phyloP scores from a whole-genome alignment of 768 basidiomycete species.

The Grammothele lineata region DNA sequence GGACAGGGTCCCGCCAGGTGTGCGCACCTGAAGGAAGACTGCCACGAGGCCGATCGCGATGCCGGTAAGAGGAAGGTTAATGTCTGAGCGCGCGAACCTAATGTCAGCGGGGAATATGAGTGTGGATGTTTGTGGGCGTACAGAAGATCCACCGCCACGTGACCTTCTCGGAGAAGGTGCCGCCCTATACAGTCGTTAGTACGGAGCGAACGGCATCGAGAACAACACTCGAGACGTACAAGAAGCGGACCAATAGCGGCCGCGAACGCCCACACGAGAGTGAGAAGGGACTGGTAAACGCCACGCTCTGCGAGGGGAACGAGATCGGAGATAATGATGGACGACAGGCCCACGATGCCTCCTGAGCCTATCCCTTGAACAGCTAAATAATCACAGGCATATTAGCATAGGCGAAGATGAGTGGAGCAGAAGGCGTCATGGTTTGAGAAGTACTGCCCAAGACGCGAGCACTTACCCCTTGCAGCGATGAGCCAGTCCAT shows the following conservation, averaged over 20 bases:
- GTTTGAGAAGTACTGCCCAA: too few relatives aligned
- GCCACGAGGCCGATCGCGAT: neutral
- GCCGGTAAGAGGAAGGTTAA: constrained; percentile 5
- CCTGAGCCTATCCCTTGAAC: constrained; percentile 24
- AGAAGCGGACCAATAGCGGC: constrained; percentile 9
- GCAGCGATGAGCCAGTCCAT: constrained; percentile 40
- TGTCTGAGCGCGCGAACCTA: too few relatives aligned
- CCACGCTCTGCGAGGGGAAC: constrained; percentile 23
- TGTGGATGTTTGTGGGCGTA: too few relatives aligned
- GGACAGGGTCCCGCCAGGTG: constrained; percentile 1
- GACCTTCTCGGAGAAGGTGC: constrained; percentile 8
- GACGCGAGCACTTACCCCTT: constrained; percentile 8
- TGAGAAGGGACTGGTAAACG: constrained; percentile 24
- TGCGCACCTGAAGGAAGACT: constrained; percentile 15
- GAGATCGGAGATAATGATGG: constrained; percentile 23
- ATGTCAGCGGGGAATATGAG: too few relatives aligned
- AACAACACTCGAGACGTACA: neutral
- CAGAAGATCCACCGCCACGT: constrained; percentile 8
- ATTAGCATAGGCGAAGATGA: too few relatives aligned
- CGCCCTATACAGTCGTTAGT: constrained; percentile 6
- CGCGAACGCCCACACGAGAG: constrained; percentile 15
- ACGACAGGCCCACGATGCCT: constrained; percentile 13
- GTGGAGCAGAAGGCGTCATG: too few relatives aligned
- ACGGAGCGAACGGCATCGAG: too few relatives aligned
- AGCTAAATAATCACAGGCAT: constrained; percentile 7